These are phyloP conservation scores for Kurtzmaniella quercitrusa DNA, from an alignment of 1,139 yeast genomes.

Conservation along the genomic window DNA sequence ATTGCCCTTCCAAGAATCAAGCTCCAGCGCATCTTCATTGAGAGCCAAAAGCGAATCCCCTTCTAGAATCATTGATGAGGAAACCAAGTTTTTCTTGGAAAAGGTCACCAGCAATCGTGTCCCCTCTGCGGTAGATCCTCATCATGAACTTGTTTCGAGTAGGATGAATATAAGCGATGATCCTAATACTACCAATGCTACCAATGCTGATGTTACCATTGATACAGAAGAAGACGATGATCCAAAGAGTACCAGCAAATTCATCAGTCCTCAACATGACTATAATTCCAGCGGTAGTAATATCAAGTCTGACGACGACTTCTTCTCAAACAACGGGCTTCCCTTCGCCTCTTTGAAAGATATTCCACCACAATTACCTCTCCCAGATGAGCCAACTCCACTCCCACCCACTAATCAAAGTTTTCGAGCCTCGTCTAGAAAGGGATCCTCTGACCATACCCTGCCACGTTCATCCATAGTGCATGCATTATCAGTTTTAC, in stretches of 20 bases:
- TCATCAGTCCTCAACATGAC: neutral
- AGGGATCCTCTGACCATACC: constrained; percentile 31
- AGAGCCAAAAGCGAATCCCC: neutral
- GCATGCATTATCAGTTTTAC: constrained; percentile 38
- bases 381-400: constrained; percentile 53
- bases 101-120: constrained; percentile 7
- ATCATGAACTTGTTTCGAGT: constrained; percentile 9
- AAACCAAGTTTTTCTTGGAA: neutral
- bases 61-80: neutral
- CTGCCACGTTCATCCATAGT: constrained; percentile 43
- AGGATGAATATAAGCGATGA: neutral
- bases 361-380: constrained; percentile 52
- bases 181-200: neutral
- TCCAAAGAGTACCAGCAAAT: neutral
- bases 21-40: constrained; percentile 3
- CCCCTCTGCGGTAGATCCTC: constrained; percentile 21
- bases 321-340: constrained; percentile 14
- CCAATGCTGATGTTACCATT: neutral
- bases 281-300: neutral
- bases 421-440: constrained; percentile 32
- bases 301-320: neutral
- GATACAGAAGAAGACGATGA: neutral
- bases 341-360: constrained; percentile 32
- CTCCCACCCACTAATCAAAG: constrained; percentile 34
- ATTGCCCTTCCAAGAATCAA: constrained; percentile 57